These are phyloP conservation scores for Populus ilicifolia DNA, from an alignment of 345 rosid genomes.

Conservation along the genomic window DNA sequence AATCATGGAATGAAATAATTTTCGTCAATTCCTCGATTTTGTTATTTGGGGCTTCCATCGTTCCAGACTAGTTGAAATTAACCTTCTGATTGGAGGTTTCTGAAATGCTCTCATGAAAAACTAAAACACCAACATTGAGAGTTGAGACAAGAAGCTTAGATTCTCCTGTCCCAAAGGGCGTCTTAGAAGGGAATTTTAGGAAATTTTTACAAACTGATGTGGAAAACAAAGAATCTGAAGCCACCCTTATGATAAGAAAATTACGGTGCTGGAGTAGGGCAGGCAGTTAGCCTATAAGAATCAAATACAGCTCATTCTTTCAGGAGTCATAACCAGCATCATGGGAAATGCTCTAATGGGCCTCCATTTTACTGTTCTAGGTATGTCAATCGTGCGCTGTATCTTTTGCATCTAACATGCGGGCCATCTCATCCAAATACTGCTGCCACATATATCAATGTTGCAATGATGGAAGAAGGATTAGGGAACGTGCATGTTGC, in stretches of 20 bases:
- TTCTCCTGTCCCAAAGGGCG: not conserved
- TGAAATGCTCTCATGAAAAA: not conserved
- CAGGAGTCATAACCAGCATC: not conserved
- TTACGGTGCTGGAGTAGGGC: not conserved
- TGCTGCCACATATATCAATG: slow-evolving; percentile 37
- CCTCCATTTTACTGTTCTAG: slow-evolving; percentile 8
- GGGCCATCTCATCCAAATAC: slow-evolving; percentile 40
- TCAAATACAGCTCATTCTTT: not conserved
- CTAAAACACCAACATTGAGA: not conserved
- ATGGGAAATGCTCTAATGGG: not conserved
- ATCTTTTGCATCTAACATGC: slow-evolving; percentile 34
- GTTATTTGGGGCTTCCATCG: not conserved
- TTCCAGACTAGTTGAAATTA: not conserved
- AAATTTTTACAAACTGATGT: not conserved
- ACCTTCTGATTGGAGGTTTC: not conserved
- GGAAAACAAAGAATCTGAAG: not conserved
- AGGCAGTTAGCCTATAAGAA: not conserved
- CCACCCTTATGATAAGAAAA: not conserved
- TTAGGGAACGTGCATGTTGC: slow-evolving; percentile 35
- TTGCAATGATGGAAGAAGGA: slow-evolving; percentile 42
- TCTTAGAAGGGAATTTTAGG: not conserved
- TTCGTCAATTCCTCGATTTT: not conserved
- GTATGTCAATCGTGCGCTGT: slow-evolving; percentile 37
- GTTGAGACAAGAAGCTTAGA: not conserved
- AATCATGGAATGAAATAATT: not conserved